Evolutionary conservation across 805 yeast genomes (phyloP).

Genomic region (Pichia cephalocereana): DNA sequence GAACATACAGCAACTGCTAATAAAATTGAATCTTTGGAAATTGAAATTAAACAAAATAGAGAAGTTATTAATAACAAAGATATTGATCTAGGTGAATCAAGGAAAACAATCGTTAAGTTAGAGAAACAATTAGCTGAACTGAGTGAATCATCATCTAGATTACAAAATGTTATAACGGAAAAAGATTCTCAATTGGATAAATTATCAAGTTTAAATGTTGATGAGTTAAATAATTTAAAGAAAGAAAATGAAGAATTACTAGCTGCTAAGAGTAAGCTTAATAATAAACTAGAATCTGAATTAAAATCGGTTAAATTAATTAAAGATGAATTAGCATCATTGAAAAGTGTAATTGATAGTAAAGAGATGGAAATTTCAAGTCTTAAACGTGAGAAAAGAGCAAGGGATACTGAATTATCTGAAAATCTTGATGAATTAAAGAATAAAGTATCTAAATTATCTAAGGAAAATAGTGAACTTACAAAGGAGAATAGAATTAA

Average conservation of each 20-base stretch:
- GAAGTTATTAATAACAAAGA: slow-evolving; percentile 31
- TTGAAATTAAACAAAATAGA: slow-evolving; percentile 25
- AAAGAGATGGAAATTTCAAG: slow-evolving; percentile 28
- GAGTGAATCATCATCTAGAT: neutral
- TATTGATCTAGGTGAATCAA: slow-evolving; percentile 28
- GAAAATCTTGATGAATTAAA: slow-evolving; percentile 1
- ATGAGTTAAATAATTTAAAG: slow-evolving; percentile 5
- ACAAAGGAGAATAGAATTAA: slow-evolving; percentile 25
- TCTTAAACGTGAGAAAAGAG: slow-evolving; percentile 7
- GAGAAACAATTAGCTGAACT: slow-evolving; percentile 17
- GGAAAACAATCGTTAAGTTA: slow-evolving; percentile 20
- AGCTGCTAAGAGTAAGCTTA: neutral
- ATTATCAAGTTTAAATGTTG: neutral
- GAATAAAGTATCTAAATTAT: slow-evolving; percentile 1
- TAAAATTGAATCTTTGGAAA: slow-evolving; percentile 25
- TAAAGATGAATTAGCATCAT: slow-evolving; percentile 23
- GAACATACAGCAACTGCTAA: slow-evolving; percentile 24
- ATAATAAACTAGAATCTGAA: slow-evolving; percentile 6
- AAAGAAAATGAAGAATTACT: slow-evolving; percentile 12
- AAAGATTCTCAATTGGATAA: slow-evolving; percentile 20
- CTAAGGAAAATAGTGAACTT: slow-evolving; percentile 15
- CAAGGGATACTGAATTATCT: slow-evolving; percentile 1
- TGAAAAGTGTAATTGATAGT: slow-evolving; percentile 20
- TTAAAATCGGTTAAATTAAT: slow-evolving; percentile 8
- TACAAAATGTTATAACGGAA: neutral